Conservation (phyloP, 129 eudicot species). For the Silybum marianum region DNA sequence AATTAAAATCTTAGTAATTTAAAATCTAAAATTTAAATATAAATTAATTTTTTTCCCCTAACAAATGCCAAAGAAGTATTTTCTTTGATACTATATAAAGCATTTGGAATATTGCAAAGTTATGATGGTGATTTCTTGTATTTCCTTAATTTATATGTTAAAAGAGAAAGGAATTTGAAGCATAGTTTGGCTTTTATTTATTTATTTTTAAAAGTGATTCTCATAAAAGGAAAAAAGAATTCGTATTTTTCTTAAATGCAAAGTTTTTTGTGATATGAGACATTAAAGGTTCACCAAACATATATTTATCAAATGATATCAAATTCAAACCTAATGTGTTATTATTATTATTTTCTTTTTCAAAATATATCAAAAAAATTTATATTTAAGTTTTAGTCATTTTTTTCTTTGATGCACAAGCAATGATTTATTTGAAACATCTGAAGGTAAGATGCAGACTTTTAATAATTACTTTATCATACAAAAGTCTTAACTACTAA, state of each 20-base stretch:
- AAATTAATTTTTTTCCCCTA: background rate
- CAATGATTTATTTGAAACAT: background rate
- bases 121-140: background rate
- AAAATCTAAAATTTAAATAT: background rate
- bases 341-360: background rate
- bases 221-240: background rate
- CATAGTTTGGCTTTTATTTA: background rate
- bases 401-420: background rate
- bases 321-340: background rate
- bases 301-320: background rate
- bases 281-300: background rate
- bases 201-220: slow-evolving; percentile 1
- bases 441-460: background rate
- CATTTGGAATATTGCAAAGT: slow-evolving; percentile 4
- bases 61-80: background rate
- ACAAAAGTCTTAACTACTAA: background rate
- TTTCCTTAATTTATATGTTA: background rate
- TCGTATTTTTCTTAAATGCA: background rate
- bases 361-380: background rate
- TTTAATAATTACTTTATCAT: background rate
- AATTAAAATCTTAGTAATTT: background rate
- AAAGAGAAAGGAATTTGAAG: background rate
- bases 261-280: background rate
- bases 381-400: background rate
- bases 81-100: background rate